Base-by-base conservation (phyloP, 2,329 filamentous ascomycete species). In the Cryphonectria naterciae region DNA sequence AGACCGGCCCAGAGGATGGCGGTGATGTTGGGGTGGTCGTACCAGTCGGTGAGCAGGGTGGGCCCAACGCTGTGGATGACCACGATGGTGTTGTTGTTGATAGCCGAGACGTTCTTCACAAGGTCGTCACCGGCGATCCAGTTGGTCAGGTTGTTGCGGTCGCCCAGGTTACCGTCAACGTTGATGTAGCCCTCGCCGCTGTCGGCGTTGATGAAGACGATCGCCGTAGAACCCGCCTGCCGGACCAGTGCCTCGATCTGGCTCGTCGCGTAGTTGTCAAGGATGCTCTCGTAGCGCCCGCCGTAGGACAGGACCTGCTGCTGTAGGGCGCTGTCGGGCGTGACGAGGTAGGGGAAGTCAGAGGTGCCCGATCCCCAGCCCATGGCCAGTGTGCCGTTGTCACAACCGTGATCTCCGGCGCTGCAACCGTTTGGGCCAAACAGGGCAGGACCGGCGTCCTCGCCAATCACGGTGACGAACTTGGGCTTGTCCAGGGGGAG, bases 201-300 rank as follows among this genome's bases (percentile, higher is more conserved):
- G 78, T 95, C 87, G 19, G 94, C 91, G 75, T 97, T 97, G 77
- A 93, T 95, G 76, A 98, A 98, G 15, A 98, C 94, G 58, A 99
- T 87, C 74, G 95, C 85, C 0, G 91, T 90, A 19, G 89, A 90
- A 70, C 89, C 83, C n/a, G 87, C 85, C 75, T 92, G 86, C 11
- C 83, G 82, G 17, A 92, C 82, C 1, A 97, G 80, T 0, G 79
- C 83, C 75, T 89, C 81, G 63, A 90, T 90, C 78, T 93, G 78
- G 81, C 84, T 78, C 85, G 91, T 76, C 80, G 89, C 82, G 76
- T 89, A 87, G 82, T 91, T 91, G 80, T 89, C 85, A 13, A 92
- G 84, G 73, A 94, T 85, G 76, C 91, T 90, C 80, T 93, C 91
- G 72, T 91, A 86, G 4, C 84, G 82, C 10, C 85, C 83, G 54